A percentile compares a stretch with the other conserved stretches of the same genome.
phyloP scores from a whole-genome alignment of 1,139 yeast species.

The Diutina mesorugosa region DNA sequence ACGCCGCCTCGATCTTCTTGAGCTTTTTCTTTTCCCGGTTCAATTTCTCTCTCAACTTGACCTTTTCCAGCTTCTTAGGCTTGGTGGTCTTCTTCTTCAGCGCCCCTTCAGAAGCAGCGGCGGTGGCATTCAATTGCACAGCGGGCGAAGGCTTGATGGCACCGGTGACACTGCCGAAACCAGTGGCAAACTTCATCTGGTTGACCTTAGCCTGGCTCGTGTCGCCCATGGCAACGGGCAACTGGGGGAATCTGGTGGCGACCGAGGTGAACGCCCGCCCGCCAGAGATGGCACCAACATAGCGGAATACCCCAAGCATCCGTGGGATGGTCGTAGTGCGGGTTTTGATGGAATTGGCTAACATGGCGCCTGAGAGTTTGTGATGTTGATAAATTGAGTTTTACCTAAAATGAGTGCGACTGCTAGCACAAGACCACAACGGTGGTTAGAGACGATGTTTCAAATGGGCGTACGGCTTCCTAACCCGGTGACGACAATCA shows the following conservation, averaged over 20 bases:
- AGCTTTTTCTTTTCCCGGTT: conserved; percentile 2
- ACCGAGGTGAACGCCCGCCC: background rate
- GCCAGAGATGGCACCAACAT: background rate
- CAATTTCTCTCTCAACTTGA: conserved; percentile 3
- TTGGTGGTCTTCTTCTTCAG: background rate
- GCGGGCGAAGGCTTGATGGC: background rate
- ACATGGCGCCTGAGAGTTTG: background rate
- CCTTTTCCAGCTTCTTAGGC: conserved; percentile 3
- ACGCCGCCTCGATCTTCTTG: background rate
- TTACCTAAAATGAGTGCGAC: background rate
- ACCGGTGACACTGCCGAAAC: background rate
- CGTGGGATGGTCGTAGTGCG: background rate
- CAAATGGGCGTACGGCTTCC: too few relatives aligned
- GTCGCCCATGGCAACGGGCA: background rate
- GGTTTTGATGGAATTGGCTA: background rate
- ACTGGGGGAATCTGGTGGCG: background rate
- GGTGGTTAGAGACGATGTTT: background rate
- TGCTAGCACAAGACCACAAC: background rate
- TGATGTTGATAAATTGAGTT: background rate
- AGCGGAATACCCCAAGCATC: background rate
- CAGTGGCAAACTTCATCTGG: background rate
- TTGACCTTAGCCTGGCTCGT: background rate
- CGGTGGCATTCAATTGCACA: background rate
- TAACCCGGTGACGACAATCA: too few relatives aligned
- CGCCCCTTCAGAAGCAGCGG: background rate